phyloP scores from a whole-genome alignment of 345 rosid species.

The Eucalyptus curtisii region DNA sequence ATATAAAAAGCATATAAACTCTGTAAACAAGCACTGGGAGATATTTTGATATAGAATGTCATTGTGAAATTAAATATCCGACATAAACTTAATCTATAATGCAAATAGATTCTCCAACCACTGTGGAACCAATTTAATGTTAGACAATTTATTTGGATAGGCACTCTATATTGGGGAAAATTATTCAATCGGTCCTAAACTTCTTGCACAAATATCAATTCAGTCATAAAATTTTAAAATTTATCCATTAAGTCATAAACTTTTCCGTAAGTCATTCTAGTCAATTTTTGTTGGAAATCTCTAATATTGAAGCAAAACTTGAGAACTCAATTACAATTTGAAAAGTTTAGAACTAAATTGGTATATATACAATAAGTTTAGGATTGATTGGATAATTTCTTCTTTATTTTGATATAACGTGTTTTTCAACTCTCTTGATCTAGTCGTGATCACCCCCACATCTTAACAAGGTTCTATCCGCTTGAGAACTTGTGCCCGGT shows the following conservation, averaged over 20 bases:
- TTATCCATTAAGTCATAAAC: fast-evolving
- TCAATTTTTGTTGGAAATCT: neutral
- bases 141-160: neutral
- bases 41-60: neutral
- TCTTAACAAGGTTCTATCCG: neutral
- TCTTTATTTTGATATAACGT: neutral
- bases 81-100: neutral
- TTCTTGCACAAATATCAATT: fast-evolving
- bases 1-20: neutral
- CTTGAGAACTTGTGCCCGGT: neutral
- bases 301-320: fast-evolving
- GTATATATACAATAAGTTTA: fast-evolving
- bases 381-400: neutral
- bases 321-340: fast-evolving
- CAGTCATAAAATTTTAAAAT: neutral
- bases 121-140: neutral
- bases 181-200: fast-evolving
- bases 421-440: fast-evolving
- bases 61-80: neutral
- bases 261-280: fast-evolving
- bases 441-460: neutral
- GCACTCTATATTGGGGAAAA: neutral
- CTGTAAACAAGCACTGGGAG: fast-evolving
- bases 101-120: neutral
- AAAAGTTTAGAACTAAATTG: neutral